phyloP scores from a whole-genome alignment of 805 yeast genomes.

The Metschnikowia gelsemii region DNA sequence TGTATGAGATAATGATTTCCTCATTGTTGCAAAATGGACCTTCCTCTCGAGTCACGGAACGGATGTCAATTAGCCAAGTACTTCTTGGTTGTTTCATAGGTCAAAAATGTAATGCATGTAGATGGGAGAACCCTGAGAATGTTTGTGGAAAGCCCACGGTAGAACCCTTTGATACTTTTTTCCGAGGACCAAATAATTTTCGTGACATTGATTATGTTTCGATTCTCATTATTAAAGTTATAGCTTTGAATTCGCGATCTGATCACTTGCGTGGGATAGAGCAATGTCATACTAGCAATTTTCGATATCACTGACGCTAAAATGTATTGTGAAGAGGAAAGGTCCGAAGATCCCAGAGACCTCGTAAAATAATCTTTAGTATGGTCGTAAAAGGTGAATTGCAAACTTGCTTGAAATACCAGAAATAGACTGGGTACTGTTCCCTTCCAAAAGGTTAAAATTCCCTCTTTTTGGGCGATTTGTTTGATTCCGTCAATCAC shows the following conservation, averaged over 20 bases:
- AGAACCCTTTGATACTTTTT: slow-evolving; percentile 64
- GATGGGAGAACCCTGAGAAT: slow-evolving; percentile 85
- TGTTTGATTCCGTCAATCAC: slow-evolving; percentile 52
- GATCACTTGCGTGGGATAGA: slow-evolving; percentile 84
- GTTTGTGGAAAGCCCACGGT: slow-evolving; percentile 80
- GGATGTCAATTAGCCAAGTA: slow-evolving; percentile 10
- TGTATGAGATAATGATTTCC: too few species aligned
- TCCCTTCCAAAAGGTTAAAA: slow-evolving; percentile 68
- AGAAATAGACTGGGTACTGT: slow-evolving; percentile 72
- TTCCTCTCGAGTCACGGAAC: too few species aligned
- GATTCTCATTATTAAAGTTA: slow-evolving; percentile 23
- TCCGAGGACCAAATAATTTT: slow-evolving; percentile 44
- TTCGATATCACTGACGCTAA: slow-evolving; percentile 68
- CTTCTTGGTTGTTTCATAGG: slow-evolving; percentile 58
- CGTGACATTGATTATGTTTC: slow-evolving; percentile 33
- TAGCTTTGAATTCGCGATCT: slow-evolving; percentile 68
- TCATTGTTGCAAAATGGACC: too few species aligned
- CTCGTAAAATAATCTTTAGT: slow-evolving; percentile 46
- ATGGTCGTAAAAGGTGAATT: slow-evolving; percentile 82
- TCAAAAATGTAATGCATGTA: slow-evolving; percentile 84
- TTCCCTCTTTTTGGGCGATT: slow-evolving; percentile 56
- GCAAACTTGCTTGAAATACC: slow-evolving; percentile 87
- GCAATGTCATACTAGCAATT: slow-evolving; percentile 58
- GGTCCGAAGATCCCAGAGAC: slow-evolving; percentile 20
- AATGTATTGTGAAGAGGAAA: slow-evolving; percentile 58